A percentile compares a stretch with the other conserved stretches of the same genome.
Conservation (phyloP, 306 rosid species). For the Vachellia collinsii region DNA sequence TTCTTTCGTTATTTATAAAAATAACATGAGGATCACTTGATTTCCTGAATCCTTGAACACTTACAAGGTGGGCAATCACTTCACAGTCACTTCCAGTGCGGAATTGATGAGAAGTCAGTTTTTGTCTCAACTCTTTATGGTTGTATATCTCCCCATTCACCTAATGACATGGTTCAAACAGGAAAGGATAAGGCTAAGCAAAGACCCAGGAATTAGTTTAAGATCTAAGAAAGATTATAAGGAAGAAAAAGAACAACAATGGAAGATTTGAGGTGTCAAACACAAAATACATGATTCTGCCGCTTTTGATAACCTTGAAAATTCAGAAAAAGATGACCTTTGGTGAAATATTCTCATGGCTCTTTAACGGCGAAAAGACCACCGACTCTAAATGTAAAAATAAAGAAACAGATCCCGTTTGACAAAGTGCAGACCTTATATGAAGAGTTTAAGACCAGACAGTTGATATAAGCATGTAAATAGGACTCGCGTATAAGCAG, state of each 20-base stretch:
- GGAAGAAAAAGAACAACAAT: conserved; percentile 10
- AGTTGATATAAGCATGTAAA: not conserved
- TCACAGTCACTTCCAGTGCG: conserved; percentile 97
- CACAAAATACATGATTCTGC: conserved; percentile 5
- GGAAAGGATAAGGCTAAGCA: conserved; percentile 23
- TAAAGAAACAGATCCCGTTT: conserved; percentile 13
- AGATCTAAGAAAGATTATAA: conserved; percentile 5
- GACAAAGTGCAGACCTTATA: not conserved
- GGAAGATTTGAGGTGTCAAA: conserved; percentile 6
- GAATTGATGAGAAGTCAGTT: conserved; percentile 74
- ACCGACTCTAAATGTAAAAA: not conserved
- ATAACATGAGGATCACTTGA: conserved; percentile 8
- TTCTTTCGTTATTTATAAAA: conserved; percentile 9
- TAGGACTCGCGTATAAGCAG: conserved; percentile 4
- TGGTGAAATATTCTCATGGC: conserved; percentile 6
- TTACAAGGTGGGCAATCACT: conserved; percentile 98
- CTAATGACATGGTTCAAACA: conserved; percentile 50
- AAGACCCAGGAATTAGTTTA: conserved; percentile 18
- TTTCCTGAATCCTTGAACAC: conserved; percentile 42
- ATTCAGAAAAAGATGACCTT: not conserved
- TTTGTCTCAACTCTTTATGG: conserved; percentile 68
- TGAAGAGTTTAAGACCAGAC: not conserved
- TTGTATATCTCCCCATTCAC: conserved; percentile 98
- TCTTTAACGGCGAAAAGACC: not conserved
- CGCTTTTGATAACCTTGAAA: conserved; percentile 1